Percentiles rank a stretch among this genome's conserved stretches.
Evolutionary conservation across 352 stramenopile species (phyloP).

Genomic region (Phytophthora uliginosa): DNA sequence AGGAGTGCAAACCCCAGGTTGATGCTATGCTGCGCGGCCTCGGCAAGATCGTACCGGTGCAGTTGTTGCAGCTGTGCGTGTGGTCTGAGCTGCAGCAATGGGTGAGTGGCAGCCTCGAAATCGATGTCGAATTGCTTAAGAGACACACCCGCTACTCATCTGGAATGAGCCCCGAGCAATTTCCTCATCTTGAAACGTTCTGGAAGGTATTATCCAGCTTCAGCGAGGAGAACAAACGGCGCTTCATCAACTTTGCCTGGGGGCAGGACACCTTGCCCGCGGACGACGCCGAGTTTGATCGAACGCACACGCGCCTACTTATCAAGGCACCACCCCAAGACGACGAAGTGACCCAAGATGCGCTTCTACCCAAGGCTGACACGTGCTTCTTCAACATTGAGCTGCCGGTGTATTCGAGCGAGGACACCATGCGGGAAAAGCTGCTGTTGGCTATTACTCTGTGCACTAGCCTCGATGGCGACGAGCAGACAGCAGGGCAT

Average conservation of each 20-base stretch:
- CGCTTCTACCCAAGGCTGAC: constrained; percentile 77
- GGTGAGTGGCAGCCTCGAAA: constrained; percentile 82
- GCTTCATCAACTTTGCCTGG: constrained; percentile 91
- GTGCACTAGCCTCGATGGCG: constrained; percentile 86
- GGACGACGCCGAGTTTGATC: constrained; percentile 85
- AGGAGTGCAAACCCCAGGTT: constrained; percentile 83
- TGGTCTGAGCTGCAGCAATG: constrained; percentile 86
- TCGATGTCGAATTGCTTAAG: constrained; percentile 81
- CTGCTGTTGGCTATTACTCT: constrained; percentile 79
- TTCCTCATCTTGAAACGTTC: constrained; percentile 82
- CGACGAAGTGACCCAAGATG: constrained; percentile 51
- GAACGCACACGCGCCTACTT: constrained; percentile 75
- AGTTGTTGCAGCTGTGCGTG: constrained; percentile 79
- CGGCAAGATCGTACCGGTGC: constrained; percentile 72
- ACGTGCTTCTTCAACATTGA: constrained; percentile 92
- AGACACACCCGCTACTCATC: constrained; percentile 85
- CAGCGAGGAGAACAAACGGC: constrained; percentile 80
- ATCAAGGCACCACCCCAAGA: constrained; percentile 71
- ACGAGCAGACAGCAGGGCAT: constrained; percentile 70
- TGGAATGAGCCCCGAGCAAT: constrained; percentile 78
- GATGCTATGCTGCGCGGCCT: constrained; percentile 80
- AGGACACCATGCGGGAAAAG: constrained; percentile 77
- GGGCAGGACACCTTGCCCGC: constrained; percentile 82
- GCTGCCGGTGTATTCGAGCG: constrained; percentile 78
- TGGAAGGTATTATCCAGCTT: constrained; percentile 73